Conservation (phyloP, 2,329 filamentous ascomycete species). For the Furcasterigmium sp. region DNA sequence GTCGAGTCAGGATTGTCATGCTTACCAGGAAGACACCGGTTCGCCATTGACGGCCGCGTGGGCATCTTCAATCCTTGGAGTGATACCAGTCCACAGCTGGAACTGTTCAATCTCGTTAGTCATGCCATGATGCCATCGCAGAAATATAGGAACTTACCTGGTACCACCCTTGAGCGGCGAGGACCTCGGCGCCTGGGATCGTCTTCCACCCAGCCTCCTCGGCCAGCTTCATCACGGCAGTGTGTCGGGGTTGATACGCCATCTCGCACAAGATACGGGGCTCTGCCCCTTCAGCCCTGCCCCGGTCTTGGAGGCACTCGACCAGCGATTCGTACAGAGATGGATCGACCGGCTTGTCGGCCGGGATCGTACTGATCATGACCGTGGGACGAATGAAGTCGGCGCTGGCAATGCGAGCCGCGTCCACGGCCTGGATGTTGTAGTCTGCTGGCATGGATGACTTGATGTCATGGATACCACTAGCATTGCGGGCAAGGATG, state of each 20-base stretch:
- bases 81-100: slow-evolving; percentile 79
- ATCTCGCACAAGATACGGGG: slow-evolving; percentile 75
- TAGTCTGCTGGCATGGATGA: slow-evolving; percentile 70
- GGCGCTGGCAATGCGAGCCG: slow-evolving; percentile 19
- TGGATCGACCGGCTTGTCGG: slow-evolving; percentile 74
- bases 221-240: slow-evolving; percentile 80
- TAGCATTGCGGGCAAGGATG: slow-evolving; percentile 70
- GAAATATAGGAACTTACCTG: slow-evolving; percentile 52
- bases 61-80: slow-evolving; percentile 65
- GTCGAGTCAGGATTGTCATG: too few relatives aligned
- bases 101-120: slow-evolving; percentile 57
- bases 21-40: too few relatives aligned
- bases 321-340: slow-evolving; percentile 61
- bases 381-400: slow-evolving; percentile 57
- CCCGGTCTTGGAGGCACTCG: slow-evolving; percentile 39
- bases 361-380: slow-evolving; percentile 86
- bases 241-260: slow-evolving; percentile 88
- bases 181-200: slow-evolving; percentile 81
- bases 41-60: slow-evolving; percentile 51
- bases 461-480: slow-evolving; percentile 63
- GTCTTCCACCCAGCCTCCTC: slow-evolving; percentile 73
- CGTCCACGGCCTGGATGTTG: slow-evolving; percentile 57
- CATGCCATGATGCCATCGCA: not conserved
- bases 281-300: slow-evolving; percentile 28
- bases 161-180: slow-evolving; percentile 84